Conservation (phyloP, 306 rosid species). For the Benincasa hispida region DNA sequence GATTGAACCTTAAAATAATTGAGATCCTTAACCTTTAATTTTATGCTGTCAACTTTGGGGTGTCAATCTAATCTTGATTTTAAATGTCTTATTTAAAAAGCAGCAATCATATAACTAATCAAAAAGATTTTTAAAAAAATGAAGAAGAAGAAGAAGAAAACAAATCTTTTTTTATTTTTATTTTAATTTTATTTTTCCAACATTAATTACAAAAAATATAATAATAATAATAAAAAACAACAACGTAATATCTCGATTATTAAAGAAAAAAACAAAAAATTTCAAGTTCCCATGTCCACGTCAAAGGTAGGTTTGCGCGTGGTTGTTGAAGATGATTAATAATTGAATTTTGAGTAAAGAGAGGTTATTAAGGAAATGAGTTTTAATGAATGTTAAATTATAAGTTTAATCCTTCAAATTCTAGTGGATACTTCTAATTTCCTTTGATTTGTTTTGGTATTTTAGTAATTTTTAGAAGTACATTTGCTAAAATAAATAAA, state of each 20-base stretch:
- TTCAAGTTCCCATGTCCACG: background rate
- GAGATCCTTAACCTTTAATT: background rate
- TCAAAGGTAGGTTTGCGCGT: background rate
- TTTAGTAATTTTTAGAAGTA: no score
- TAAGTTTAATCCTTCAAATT: no score
- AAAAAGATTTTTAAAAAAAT: background rate
- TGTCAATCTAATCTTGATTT: constrained; percentile 7
- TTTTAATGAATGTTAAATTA: background rate
- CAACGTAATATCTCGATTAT: background rate
- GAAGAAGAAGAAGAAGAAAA: background rate
- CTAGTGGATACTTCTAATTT: no score
- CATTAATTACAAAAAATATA: background rate
- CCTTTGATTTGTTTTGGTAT: no score
- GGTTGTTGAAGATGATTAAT: background rate
- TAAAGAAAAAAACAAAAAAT: background rate
- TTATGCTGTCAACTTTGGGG: background rate
- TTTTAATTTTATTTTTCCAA: background rate
- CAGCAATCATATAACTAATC: background rate
- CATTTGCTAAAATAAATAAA: no score
- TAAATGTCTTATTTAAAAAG: background rate
- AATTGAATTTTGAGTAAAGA: background rate
- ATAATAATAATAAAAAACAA: no score
- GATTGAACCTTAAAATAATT: constrained; percentile 3
- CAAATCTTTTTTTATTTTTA: background rate
- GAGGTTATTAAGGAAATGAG: background rate